Evolutionary conservation across 306 rosid genomes (phyloP).

Genomic region (Oxytropis ochrocephala): DNA sequence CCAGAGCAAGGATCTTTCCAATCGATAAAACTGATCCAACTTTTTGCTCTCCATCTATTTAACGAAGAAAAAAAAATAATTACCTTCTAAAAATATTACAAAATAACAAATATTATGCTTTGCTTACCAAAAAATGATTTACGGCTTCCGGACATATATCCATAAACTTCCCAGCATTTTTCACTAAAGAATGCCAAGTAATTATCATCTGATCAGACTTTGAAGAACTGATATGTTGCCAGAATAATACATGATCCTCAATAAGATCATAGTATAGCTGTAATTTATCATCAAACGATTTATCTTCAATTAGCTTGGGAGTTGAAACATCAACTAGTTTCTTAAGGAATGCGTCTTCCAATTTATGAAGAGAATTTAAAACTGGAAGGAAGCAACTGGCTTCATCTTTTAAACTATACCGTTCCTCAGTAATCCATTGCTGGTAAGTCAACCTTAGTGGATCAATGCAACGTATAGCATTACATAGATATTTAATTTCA

Average conservation of each 20-base stretch:
- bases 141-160: slow-evolving; percentile 50
- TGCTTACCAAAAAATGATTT: slow-evolving; percentile 53
- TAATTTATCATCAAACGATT: slow-evolving; percentile 40
- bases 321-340: slow-evolving; percentile 39
- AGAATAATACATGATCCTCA: slow-evolving; percentile 56
- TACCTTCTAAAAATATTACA: background rate
- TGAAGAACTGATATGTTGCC: slow-evolving; percentile 43
- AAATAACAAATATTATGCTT: background rate
- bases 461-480: slow-evolving; percentile 53
- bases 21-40: slow-evolving; percentile 28
- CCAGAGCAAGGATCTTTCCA: slow-evolving; percentile 82
- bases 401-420: slow-evolving; percentile 23
- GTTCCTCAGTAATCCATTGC: slow-evolving; percentile 48
- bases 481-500: slow-evolving; percentile 29
- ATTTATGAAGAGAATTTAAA: slow-evolving; percentile 42
- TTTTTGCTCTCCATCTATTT: slow-evolving; percentile 47
- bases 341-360: slow-evolving; percentile 60
- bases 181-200: slow-evolving; percentile 60
- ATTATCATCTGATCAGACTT: slow-evolving; percentile 44
- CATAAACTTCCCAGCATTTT: slow-evolving; percentile 42
- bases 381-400: slow-evolving; percentile 26
- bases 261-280: slow-evolving; percentile 49
- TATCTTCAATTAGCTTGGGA: slow-evolving; percentile 45
- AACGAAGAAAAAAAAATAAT: slow-evolving; percentile 3
- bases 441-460: slow-evolving; percentile 49